Base-by-base conservation (phyloP, 2,329 filamentous ascomycete genomes). In the Mycosphaerelloides madeirae region DNA sequence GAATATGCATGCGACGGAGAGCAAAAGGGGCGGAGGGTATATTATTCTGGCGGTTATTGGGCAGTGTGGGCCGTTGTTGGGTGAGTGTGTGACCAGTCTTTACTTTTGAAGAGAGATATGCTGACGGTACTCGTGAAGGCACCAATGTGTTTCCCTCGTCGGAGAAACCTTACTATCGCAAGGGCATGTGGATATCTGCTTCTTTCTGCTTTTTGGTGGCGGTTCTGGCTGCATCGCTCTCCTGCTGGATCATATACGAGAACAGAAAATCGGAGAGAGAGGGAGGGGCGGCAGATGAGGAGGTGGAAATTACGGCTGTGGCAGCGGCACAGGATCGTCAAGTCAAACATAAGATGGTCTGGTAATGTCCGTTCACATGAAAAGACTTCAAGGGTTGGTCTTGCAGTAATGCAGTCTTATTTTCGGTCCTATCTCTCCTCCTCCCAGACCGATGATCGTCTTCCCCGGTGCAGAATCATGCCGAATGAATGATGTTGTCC, bases 41-140 rank as follows among this genome's bases (percentile, higher is more conserved):
- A 57, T 59, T 6, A 65, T 71, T 22, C 50, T 71, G 22, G 60
- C 59, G n/a, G 68, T 63, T 1, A 53, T 69, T 8, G 68, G 68
- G 1, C 87, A 94, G 67, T 84, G 82, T 50, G 87, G 87, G 0
- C 87, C 87, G 2, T 65, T 79, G 3, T 57, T 78, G 0, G 76
- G 76, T 1, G 73, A 69, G n/a, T 68, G n/a, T n/a, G n/a, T n/a
- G n/a, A n/a, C n/a, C n/a, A n/a, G n/a, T n/a, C n/a, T n/a, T n/a
- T n/a, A n/a, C n/a, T n/a, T n/a, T n/a, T 56, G 74, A 4, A n/a
- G 20, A 9, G 11, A n/a, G 12, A 4, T 12, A 40, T 19, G 15
- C 29, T 34, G 38, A 41, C n/a, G 3, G 4, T 3, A 32, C 3
- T 14, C 15, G 16, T n/a, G 25, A 29, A 52, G 82, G 81, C 3